Conservation (phyloP, 495 filamentous ascomycete genomes). For the Aspergillus olivimuriae region DNA sequence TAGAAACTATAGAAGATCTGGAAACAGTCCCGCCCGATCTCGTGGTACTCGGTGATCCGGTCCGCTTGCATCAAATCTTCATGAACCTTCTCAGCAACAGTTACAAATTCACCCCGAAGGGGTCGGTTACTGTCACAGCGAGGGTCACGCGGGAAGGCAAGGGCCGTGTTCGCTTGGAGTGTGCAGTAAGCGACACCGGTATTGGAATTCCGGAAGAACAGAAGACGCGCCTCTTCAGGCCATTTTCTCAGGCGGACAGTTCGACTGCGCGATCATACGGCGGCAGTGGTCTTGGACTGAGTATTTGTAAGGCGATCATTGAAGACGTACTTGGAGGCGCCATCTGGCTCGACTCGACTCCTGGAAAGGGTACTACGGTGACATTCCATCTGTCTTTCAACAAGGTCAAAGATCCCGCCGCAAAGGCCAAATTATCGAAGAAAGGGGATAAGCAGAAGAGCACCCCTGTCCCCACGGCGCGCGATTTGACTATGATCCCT, state of each 20-base stretch:
- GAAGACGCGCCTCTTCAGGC: conserved; percentile 76
- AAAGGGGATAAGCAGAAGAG: conserved; percentile 25
- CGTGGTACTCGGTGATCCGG: conserved; percentile 84
- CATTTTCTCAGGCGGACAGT: conserved; percentile 85
- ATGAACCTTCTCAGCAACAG: conserved; percentile 91
- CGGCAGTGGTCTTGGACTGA: conserved; percentile 82
- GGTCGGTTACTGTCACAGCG: conserved; percentile 74
- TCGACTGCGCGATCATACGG: conserved; percentile 84
- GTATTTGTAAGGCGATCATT: conserved; percentile 92
- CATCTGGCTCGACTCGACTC: conserved; percentile 72
- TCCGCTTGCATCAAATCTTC: conserved; percentile 85
- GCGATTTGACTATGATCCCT: conserved; percentile 63
- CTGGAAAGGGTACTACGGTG: conserved; percentile 74
- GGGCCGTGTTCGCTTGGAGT: conserved; percentile 65
- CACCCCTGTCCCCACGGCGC: conserved; percentile 24
- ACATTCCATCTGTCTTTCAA: conserved; percentile 78
- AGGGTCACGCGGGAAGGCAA: conserved; percentile 62
- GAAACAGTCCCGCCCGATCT: conserved; percentile 59
- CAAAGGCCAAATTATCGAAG: conserved; percentile 53
- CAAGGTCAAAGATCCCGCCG: conserved; percentile 60
- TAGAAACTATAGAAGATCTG: conserved; percentile 67
- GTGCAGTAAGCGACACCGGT: conserved; percentile 84
- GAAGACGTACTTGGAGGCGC: conserved; percentile 82
- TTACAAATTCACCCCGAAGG: conserved; percentile 87
- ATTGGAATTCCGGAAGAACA: conserved; percentile 83